Evolutionary conservation across 495 filamentous ascomycete genomes (phyloP).

Genomic region (Penicillium waksmanii): DNA sequence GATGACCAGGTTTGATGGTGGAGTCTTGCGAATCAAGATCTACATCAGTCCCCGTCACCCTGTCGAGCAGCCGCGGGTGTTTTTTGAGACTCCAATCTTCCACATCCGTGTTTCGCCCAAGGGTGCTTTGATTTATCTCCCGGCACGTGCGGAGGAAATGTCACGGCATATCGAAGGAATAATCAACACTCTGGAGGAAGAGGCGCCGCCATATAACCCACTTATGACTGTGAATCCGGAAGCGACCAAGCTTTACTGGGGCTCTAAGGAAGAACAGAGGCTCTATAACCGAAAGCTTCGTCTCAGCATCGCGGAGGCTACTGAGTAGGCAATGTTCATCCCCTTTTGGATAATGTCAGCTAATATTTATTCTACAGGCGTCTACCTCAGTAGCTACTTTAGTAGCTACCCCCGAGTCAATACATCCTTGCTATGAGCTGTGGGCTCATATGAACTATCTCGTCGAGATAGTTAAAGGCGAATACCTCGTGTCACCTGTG

Average conservation of each 20-base stretch:
- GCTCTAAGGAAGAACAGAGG: constrained; percentile 73
- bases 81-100: constrained; percentile 78
- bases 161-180: constrained; percentile 85
- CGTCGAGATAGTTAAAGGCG: too few species aligned
- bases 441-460: too few species aligned
- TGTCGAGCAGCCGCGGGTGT: constrained; percentile 85
- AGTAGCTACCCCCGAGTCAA: too few species aligned
- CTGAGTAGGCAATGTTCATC: background rate
- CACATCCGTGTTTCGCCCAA: constrained; percentile 83
- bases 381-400: background rate
- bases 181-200: constrained; percentile 81
- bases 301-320: constrained; percentile 40
- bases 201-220: constrained; percentile 85
- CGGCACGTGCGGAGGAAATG: constrained; percentile 73
- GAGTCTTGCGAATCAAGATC: constrained; percentile 80
- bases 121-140: constrained; percentile 84
- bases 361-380: background rate
- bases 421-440: too few species aligned
- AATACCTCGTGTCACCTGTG: too few species aligned
- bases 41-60: constrained; percentile 88
- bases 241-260: constrained; percentile 88
- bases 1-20: constrained; percentile 92
- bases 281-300: constrained; percentile 82
- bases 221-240: constrained; percentile 86
- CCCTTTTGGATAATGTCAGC: background rate